Evolutionary conservation across 2,329 filamentous ascomycete species (phyloP).

Genomic region (Xylaria sp.): DNA sequence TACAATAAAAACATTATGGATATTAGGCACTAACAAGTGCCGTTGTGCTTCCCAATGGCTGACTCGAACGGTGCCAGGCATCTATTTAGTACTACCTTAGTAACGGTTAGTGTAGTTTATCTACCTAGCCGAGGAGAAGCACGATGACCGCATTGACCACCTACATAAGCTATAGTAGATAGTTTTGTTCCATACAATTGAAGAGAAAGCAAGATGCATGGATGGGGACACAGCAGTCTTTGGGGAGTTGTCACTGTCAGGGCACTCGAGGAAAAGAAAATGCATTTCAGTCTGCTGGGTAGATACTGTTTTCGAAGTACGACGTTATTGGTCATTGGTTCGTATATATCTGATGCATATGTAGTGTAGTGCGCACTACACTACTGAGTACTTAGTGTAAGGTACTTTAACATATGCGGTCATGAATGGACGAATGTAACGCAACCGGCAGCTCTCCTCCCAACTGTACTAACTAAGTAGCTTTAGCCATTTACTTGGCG

Average conservation of each 20-base stretch:
- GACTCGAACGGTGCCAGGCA: not conserved
- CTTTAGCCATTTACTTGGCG: not conserved
- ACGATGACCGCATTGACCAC: no score
- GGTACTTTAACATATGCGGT: conserved; percentile 2
- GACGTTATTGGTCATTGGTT: not conserved
- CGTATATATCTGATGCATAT: not conserved
- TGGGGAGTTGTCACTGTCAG: not conserved
- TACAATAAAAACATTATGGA: not conserved
- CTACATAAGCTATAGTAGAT: no score
- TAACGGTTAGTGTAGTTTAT: not conserved
- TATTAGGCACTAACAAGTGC: not conserved
- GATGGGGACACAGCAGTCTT: not conserved
- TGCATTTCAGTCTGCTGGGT: not conserved
- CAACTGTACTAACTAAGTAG: not conserved
- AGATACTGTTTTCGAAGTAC: not conserved
- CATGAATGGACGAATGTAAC: conserved; percentile 9
- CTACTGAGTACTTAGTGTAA: not conserved
- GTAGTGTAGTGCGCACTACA: not conserved
- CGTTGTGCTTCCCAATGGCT: not conserved
- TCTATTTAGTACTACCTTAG: not conserved
- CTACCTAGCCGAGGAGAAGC: not conserved
- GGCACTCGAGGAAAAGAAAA: not conserved
- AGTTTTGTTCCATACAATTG: no score
- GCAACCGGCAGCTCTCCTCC: not conserved
- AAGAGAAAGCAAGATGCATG: not conserved